Percentiles rank a stretch among this genome's conserved stretches.
phyloP scores from a whole-genome alignment of 768 basidiomycete species.

The Tylopilus plumbeoviolaceoides region DNA sequence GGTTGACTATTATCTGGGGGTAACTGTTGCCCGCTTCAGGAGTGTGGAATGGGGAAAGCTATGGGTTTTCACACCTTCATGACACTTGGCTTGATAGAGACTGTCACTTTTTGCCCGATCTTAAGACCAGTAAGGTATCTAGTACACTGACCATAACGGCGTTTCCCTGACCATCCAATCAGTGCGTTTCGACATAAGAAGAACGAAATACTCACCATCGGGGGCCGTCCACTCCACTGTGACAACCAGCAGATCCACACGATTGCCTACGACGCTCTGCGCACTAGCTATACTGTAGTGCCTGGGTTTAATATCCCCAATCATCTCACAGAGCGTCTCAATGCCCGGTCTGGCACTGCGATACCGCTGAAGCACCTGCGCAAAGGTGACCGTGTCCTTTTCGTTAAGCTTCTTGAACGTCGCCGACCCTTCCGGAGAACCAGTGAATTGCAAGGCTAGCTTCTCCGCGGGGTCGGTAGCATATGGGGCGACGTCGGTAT shows the following conservation, averaged over 20 bases:
- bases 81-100: conserved; percentile 97
- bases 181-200: conserved; percentile 1
- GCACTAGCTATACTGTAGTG: conserved; percentile 98
- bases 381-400: conserved; percentile 92
- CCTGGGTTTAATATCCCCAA: conserved; percentile 94
- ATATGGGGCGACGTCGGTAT: conserved; percentile 76
- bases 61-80: conserved; percentile 72
- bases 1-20: conserved; percentile 84
- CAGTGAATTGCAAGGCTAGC: conserved; percentile 85
- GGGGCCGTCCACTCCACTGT: conserved; percentile 93
- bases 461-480: conserved; percentile 69
- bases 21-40: conserved; percentile 44
- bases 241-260: conserved; percentile 92
- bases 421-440: conserved; percentile 82
- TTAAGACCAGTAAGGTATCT: conserved; percentile 84
- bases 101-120: conserved; percentile 89
- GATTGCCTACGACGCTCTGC: conserved; percentile 91
- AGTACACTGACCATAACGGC: conserved; percentile 91
- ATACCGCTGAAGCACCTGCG: conserved; percentile 77
- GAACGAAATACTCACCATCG: conserved; percentile 49
- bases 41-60: not conserved
- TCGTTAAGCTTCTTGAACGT: conserved; percentile 96
- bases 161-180: conserved; percentile 46
- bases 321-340: conserved; percentile 79
- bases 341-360: conserved; percentile 76